Percentiles rank a stretch among this genome's conserved stretches.
Conservation (phyloP, 2,329 filamentous ascomycete species). For the Aspergillus quadricinctus region DNA sequence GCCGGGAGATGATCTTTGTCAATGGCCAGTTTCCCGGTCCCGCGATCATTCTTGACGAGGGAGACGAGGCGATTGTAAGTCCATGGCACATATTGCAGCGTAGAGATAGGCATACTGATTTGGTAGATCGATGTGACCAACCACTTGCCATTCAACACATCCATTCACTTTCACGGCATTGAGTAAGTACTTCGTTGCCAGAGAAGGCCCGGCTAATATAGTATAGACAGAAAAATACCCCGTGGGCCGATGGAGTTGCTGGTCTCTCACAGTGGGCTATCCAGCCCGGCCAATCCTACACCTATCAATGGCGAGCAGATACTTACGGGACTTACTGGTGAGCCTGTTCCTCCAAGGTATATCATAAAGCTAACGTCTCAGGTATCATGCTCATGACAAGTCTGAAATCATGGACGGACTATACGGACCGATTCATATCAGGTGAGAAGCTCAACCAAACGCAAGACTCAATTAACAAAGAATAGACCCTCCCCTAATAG, state of each 20-base stretch:
- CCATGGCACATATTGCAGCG: not conserved
- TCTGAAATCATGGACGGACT: slow-evolving; percentile 57
- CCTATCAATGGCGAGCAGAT: slow-evolving; percentile 51
- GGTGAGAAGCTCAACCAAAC: slow-evolving; percentile 8
- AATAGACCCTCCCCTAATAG: not conserved
- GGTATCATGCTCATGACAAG: slow-evolving; percentile 50
- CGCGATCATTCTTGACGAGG: slow-evolving; percentile 22
- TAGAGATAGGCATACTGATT: not conserved
- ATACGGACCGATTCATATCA: slow-evolving; percentile 45
- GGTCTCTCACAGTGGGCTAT: slow-evolving; percentile 54
- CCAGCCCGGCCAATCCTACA: slow-evolving; percentile 45
- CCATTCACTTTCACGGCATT: slow-evolving; percentile 39
- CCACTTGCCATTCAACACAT: slow-evolving; percentile 25
- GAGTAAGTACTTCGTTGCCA: slow-evolving; percentile 16
- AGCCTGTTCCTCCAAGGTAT: not conserved
- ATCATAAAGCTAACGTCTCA: not conserved
- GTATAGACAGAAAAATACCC: slow-evolving; percentile 44
- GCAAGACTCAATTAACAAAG: not conserved
- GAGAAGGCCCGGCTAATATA: not conserved
- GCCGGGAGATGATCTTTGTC: slow-evolving; percentile 28
- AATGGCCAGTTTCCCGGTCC: slow-evolving; percentile 33
- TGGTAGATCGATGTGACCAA: slow-evolving; percentile 26
- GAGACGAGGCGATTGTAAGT: slow-evolving; percentile 26
- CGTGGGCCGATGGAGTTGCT: slow-evolving; percentile 58
- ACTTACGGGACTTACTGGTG: slow-evolving; percentile 58